A percentile compares a stretch with the other conserved stretches of the same genome.
Evolutionary conservation across 2,329 filamentous ascomycete species (phyloP).

Genomic region (Botrytis elliptica): DNA sequence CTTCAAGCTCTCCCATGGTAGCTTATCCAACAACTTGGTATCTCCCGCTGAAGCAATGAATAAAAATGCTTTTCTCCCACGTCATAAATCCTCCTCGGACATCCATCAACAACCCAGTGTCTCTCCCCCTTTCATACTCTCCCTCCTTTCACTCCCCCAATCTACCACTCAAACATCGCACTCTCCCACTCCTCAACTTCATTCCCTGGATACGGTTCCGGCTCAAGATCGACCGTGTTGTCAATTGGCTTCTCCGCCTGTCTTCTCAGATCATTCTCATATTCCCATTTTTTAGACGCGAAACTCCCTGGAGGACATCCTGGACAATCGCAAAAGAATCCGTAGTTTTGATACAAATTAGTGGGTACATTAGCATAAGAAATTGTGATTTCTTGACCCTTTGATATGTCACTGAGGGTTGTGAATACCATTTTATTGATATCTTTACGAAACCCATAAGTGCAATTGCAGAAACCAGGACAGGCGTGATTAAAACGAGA

Average conservation of each 20-base stretch:
- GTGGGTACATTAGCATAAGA: constrained; percentile 46
- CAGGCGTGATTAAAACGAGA: constrained; percentile 62
- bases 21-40: neutral
- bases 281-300: constrained; percentile 14
- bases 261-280: neutral
- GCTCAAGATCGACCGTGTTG: neutral
- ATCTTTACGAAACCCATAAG: constrained; percentile 40
- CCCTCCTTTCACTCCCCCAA: neutral
- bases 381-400: constrained; percentile 53
- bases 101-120: neutral
- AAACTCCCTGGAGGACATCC: constrained; percentile 40
- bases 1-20: neutral
- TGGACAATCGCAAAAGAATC: constrained; percentile 54
- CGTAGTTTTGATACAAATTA: constrained; percentile 47
- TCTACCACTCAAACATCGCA: constrained; percentile 7
- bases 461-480: constrained; percentile 45
- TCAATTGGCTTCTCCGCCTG: neutral
- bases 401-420: constrained; percentile 41
- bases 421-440: constrained; percentile 45
- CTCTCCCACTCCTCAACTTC: neutral
- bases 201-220: neutral
- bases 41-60: neutral
- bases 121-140: neutral
- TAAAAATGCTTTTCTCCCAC: neutral
- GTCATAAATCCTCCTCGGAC: neutral